A percentile compares a stretch with the other conserved stretches of the same genome.
phyloP scores from a whole-genome alignment of 2,329 filamentous ascomycete genomes.

The Hirsutella thompsonii region DNA sequence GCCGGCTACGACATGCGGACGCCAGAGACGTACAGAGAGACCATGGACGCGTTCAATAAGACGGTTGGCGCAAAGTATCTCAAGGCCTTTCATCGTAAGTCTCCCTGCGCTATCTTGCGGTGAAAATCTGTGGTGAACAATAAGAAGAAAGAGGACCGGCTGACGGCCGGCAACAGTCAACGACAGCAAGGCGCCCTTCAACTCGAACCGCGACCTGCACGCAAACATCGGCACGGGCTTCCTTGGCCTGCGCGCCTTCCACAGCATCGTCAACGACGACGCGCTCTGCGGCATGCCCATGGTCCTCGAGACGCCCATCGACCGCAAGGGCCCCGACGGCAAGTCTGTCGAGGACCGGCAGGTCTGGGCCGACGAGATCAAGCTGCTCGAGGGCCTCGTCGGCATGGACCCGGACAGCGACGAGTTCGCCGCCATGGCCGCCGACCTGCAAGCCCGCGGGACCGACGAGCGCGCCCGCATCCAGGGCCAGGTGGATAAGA shows the following conservation, averaged over 20 bases:
- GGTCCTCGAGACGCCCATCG: slow-evolving; percentile 93
- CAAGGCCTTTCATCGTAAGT: slow-evolving; percentile 59
- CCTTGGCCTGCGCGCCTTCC: slow-evolving; percentile 79
- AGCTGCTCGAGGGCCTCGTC: slow-evolving; percentile 77
- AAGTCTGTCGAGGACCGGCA: slow-evolving; percentile 63
- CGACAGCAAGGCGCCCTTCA: slow-evolving; percentile 84
- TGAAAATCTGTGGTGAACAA: too few species aligned
- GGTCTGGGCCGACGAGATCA: slow-evolving; percentile 90
- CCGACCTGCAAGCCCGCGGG: slow-evolving; percentile 54
- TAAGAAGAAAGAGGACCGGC: background rate
- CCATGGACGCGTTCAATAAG: slow-evolving; percentile 63
- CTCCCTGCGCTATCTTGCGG: background rate
- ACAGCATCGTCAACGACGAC: slow-evolving; percentile 75
- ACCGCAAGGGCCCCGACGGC: slow-evolving; percentile 51
- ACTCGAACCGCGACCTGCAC: slow-evolving; percentile 75
- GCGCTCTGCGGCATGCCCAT: slow-evolving; percentile 71
- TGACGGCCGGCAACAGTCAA: slow-evolving; percentile 43
- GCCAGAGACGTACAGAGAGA: slow-evolving; percentile 57
- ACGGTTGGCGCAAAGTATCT: slow-evolving; percentile 70
- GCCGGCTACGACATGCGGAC: slow-evolving; percentile 83
- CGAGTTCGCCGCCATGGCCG: slow-evolving; percentile 56
- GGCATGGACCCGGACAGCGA: slow-evolving; percentile 68
- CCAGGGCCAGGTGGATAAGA: slow-evolving; percentile 68
- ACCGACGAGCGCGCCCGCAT: slow-evolving; percentile 59
- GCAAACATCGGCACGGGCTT: slow-evolving; percentile 96